Evolutionary conservation across 768 basidiomycete genomes (phyloP).

Genomic region (Russula griseocarnosa): DNA sequence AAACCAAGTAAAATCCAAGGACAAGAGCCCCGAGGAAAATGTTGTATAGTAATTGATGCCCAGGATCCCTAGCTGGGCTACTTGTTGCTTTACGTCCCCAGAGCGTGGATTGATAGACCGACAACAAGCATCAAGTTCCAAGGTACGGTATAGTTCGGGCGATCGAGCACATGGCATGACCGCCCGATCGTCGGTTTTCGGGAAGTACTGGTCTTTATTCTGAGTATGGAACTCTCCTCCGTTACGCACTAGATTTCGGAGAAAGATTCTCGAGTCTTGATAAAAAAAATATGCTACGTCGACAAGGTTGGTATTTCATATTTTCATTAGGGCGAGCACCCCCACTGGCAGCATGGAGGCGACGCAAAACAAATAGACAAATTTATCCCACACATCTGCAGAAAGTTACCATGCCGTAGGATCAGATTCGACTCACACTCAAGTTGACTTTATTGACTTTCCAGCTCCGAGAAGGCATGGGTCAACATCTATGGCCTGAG

Average conservation of each 20-base stretch:
- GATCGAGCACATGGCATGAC: background rate
- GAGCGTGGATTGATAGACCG: background rate
- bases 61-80: background rate
- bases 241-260: background rate
- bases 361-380: too few relatives aligned
- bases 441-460: too few relatives aligned
- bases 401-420: background rate
- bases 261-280: background rate
- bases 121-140: background rate
- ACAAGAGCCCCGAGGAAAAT: background rate
- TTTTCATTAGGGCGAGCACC: too few relatives aligned
- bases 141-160: background rate
- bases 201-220: background rate
- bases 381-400: background rate
- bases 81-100: background rate
- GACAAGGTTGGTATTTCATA: background rate
- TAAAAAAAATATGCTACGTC: background rate
- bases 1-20: background rate
- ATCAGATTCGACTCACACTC: background rate
- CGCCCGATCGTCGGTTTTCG: background rate
- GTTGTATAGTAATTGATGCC: background rate
- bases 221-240: background rate
- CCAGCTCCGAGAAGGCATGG: too few relatives aligned
- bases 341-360: too few relatives aligned
- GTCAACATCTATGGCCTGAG: too few relatives aligned